These are phyloP conservation scores for Colletotrichum theobromicola DNA, from an alignment of 2,329 filamentous ascomycete species.

Conservation along the genomic window DNA sequence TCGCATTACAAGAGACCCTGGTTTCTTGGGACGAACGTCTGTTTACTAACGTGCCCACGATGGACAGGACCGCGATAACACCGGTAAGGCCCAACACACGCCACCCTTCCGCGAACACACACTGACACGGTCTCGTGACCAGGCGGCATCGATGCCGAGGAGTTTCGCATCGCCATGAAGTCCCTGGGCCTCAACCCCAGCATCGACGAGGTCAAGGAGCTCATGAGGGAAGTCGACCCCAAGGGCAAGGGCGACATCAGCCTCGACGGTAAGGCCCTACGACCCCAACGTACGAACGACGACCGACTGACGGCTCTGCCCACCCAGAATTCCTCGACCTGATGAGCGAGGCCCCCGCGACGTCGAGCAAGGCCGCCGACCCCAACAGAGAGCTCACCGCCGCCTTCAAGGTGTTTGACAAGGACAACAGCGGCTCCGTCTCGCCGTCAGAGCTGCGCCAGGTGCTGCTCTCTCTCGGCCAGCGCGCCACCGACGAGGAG, in stretches of 20 bases:
- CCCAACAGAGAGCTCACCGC: constrained; percentile 22
- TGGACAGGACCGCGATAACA: constrained; percentile 23
- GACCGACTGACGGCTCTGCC: not conserved
- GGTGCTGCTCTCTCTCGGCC: constrained; percentile 23
- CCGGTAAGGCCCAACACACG: constrained; percentile 11
- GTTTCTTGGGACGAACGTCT: constrained; percentile 12
- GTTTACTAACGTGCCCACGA: constrained; percentile 4
- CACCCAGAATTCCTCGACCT: constrained; percentile 23
- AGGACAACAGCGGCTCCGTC: constrained; percentile 24
- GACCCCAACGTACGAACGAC: not conserved
- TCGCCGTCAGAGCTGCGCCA: constrained; percentile 23
- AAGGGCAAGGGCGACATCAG: constrained; percentile 23
- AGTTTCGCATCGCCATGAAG: constrained; percentile 24
- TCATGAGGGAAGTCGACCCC: constrained; percentile 23
- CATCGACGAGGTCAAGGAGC: constrained; percentile 23
- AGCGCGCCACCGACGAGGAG: constrained; percentile 24
- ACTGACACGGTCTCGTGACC: not conserved
- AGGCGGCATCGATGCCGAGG: constrained; percentile 23
- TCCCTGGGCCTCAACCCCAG: constrained; percentile 24
- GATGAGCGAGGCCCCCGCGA: constrained; percentile 21
- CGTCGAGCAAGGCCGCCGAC: constrained; percentile 19
- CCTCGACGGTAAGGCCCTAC: constrained; percentile 17
- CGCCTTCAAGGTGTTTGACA: constrained; percentile 25
- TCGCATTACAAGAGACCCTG: not conserved
- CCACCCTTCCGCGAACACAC: not conserved